phyloP scores from a whole-genome alignment of 108 stramenopile species.

The Schizochytrium sp. region DNA sequence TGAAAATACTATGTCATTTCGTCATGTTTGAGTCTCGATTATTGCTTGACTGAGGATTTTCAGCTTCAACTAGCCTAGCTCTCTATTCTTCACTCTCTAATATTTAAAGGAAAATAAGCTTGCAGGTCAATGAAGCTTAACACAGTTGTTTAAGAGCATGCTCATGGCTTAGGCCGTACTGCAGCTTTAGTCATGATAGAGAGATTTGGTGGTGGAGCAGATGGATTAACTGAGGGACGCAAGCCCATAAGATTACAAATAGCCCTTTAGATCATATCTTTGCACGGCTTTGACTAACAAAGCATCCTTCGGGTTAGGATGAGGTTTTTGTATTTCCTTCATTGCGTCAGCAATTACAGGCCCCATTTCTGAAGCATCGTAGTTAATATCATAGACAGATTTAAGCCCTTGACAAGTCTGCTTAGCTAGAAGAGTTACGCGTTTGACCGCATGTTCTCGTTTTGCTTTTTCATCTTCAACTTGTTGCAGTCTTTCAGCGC shows the following conservation, averaged over 20 bases:
- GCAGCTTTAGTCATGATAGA: neutral
- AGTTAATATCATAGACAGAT: neutral
- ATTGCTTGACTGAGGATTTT: no score
- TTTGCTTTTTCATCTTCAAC: constrained; percentile 46
- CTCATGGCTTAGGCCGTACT: constrained; percentile 39
- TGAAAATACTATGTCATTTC: no score
- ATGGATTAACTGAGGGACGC: neutral
- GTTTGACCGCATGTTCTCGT: constrained; percentile 21
- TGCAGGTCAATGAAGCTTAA: neutral
- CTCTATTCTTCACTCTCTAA: no score
- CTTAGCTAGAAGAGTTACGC: constrained; percentile 25
- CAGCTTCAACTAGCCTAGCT: no score
- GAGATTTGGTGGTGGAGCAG: constrained; percentile 7
- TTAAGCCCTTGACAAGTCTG: constrained; percentile 27
- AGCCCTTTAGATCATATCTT: constrained; percentile 35
- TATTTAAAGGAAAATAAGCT: neutral
- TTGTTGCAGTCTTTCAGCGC: constrained; percentile 35
- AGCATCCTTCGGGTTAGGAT: neutral
- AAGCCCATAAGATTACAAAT: neutral
- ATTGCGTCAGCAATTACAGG: constrained; percentile 19
- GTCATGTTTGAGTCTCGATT: no score
- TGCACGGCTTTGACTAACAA: constrained; percentile 37
- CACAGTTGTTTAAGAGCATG: neutral
- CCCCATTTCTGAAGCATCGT: constrained; percentile 14
- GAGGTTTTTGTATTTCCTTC: constrained; percentile 46